Conservation (phyloP, 2,329 filamentous ascomycete species). For the Metarhizium album region DNA sequence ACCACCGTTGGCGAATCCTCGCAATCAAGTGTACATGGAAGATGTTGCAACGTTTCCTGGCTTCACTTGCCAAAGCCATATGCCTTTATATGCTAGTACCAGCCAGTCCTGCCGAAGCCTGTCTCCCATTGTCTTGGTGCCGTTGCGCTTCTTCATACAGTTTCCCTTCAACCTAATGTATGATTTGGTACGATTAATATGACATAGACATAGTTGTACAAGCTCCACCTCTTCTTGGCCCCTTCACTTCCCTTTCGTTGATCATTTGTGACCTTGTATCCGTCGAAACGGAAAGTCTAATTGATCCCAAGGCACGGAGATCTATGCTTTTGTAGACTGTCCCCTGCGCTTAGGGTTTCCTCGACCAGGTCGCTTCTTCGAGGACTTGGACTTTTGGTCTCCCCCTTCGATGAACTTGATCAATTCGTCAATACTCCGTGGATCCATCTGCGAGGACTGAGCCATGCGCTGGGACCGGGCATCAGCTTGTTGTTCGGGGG, state of each 20-base stretch:
- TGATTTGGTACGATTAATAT: not conserved
- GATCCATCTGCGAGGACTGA: constrained; percentile 43
- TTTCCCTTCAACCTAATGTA: not conserved
- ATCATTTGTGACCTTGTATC: not conserved
- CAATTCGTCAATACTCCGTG: constrained; percentile 83
- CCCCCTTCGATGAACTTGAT: constrained; percentile 87
- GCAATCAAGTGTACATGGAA: not conserved
- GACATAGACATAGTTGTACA: not conserved
- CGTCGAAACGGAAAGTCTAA: not conserved
- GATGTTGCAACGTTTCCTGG: not conserved
- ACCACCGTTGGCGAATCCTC: not conserved
- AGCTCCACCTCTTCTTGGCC: not conserved
- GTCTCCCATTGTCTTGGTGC: not conserved
- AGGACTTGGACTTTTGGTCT: constrained; percentile 38
- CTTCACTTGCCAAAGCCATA: not conserved
- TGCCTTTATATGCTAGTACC: not conserved
- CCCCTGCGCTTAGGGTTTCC: constrained; percentile 47
- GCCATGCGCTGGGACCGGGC: constrained; percentile 20
- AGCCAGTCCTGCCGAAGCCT: not conserved
- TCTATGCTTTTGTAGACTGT: constrained; percentile 4
- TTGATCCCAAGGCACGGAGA: not conserved
- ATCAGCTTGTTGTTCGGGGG: constrained; percentile 17
- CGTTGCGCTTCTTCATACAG: not conserved
- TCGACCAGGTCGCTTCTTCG: constrained; percentile 45
- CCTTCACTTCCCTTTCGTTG: not conserved